These are phyloP conservation scores for Syncephalastrum sp. DNA, from an alignment of 371 early-diverging fungal species.

Conservation along the genomic window DNA sequence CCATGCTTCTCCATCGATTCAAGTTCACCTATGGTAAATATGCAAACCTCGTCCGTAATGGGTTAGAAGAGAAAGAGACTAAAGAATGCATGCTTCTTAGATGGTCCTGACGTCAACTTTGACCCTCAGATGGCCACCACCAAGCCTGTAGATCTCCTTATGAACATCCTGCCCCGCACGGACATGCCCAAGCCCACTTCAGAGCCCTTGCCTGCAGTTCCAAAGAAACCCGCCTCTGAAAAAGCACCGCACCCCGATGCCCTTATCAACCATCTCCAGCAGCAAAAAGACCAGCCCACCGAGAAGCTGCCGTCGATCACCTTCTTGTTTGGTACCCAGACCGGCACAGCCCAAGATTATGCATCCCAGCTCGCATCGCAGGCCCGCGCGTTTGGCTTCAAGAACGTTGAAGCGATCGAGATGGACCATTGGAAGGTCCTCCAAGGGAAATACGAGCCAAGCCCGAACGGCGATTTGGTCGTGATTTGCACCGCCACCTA, in stretches of 20 bases:
- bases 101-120: constrained; percentile 35
- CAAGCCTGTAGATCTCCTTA: constrained; percentile 34
- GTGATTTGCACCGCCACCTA: constrained; percentile 52
- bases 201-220: constrained; percentile 4
- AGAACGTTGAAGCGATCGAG: constrained; percentile 21
- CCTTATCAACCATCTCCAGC: background rate
- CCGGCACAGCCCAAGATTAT: constrained; percentile 57
- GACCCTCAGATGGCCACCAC: constrained; percentile 37
- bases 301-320: constrained; percentile 38
- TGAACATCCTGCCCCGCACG: constrained; percentile 39
- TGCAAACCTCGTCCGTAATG: background rate
- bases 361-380: constrained; percentile 42
- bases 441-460: constrained; percentile 28
- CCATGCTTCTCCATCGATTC: constrained; percentile 44
- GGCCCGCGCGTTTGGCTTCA: constrained; percentile 49
- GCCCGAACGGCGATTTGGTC: constrained; percentile 34
- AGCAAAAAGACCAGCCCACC: background rate
- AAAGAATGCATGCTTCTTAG: constrained; percentile 4
- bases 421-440: constrained; percentile 53
- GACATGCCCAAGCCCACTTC: constrained; percentile 37
- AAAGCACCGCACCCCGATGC: constrained; percentile 1
- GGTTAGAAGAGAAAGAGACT: background rate
- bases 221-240: constrained; percentile 3
- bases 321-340: constrained; percentile 55
- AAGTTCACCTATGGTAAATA: constrained; percentile 34